Conservation (phyloP, 2,329 filamentous ascomycete species). For the Coniochaeta prunicola region DNA sequence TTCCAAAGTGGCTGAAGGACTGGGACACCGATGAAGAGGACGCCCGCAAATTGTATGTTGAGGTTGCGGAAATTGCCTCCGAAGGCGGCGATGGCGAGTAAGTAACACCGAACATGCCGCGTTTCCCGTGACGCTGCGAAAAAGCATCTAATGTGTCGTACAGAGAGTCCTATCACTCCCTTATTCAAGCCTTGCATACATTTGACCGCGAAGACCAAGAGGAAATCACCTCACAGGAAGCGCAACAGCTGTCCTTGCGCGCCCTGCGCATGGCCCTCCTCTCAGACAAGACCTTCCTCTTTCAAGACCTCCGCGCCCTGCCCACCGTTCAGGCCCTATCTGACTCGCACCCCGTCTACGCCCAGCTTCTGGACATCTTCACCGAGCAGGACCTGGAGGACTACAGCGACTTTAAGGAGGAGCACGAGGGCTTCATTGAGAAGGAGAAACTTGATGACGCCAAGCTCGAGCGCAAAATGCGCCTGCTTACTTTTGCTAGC, state of each 20-base stretch:
- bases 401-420: constrained; percentile 90
- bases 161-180: constrained; percentile 60
- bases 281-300: constrained; percentile 55
- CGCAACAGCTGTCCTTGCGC: constrained; percentile 51
- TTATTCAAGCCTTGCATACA: constrained; percentile 54
- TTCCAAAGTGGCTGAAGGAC: constrained; percentile 72
- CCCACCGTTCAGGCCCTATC: constrained; percentile 79
- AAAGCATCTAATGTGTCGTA: neutral
- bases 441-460: constrained; percentile 64
- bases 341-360: constrained; percentile 76
- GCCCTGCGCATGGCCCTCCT: constrained; percentile 47
- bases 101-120: no score
- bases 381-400: constrained; percentile 90
- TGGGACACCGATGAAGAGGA: constrained; percentile 83
- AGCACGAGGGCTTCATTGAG: constrained; percentile 80
- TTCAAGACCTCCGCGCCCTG: constrained; percentile 75
- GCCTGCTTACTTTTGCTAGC: constrained; percentile 85
- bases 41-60: constrained; percentile 75
- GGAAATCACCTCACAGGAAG: constrained; percentile 51
- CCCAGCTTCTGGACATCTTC: constrained; percentile 92
- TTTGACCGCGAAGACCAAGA: constrained; percentile 49
- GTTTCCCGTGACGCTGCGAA: neutral
- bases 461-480: constrained; percentile 87
- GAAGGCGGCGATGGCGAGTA: constrained; percentile 72
- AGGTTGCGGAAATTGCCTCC: constrained; percentile 72